Evolutionary conservation across 805 yeast species (phyloP).

Genomic region (Isabelozyma gotoi): DNA sequence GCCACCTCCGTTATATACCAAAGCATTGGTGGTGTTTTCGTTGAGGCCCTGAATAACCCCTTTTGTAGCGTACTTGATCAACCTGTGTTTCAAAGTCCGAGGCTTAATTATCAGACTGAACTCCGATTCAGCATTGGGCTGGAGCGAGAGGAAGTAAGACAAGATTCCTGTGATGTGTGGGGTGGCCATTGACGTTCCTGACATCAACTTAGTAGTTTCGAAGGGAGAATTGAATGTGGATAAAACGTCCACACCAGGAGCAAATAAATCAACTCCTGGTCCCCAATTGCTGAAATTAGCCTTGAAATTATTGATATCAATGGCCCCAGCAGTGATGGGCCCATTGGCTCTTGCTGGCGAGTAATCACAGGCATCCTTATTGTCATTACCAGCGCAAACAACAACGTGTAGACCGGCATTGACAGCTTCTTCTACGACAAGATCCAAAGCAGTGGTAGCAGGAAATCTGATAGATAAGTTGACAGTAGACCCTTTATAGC

Average conservation of each 20-base stretch:
- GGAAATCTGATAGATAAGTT: constrained; percentile 97
- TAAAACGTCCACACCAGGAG: constrained; percentile 56
- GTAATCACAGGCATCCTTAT: constrained; percentile 67
- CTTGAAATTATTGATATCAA: constrained; percentile 42
- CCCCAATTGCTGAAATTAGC: constrained; percentile 58
- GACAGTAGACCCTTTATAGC: constrained; percentile 82
- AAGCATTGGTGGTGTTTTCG: constrained; percentile 53
- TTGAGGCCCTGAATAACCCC: constrained; percentile 47
- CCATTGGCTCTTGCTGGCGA: constrained; percentile 63
- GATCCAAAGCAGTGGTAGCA: constrained; percentile 79
- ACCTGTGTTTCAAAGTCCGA: constrained; percentile 51
- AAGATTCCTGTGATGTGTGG: constrained; percentile 59
- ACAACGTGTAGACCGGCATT: constrained; percentile 88
- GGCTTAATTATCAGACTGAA: constrained; percentile 49
- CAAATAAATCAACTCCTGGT: constrained; percentile 52
- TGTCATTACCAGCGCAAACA: constrained; percentile 96
- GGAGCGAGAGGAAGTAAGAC: constrained; percentile 55
- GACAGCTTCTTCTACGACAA: constrained; percentile 89
- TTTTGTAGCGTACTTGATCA: constrained; percentile 52
- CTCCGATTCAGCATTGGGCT: constrained; percentile 52
- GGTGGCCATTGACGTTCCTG: constrained; percentile 66
- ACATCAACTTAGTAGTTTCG: constrained; percentile 50
- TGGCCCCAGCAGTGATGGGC: constrained; percentile 54
- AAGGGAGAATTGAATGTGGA: constrained; percentile 56
- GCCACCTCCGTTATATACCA: constrained; percentile 13